Percentiles rank a stretch among this genome's conserved stretches.
Conservation (phyloP, 176 grass and related monocot species). For the Hsuehochloa calcarea region DNA sequence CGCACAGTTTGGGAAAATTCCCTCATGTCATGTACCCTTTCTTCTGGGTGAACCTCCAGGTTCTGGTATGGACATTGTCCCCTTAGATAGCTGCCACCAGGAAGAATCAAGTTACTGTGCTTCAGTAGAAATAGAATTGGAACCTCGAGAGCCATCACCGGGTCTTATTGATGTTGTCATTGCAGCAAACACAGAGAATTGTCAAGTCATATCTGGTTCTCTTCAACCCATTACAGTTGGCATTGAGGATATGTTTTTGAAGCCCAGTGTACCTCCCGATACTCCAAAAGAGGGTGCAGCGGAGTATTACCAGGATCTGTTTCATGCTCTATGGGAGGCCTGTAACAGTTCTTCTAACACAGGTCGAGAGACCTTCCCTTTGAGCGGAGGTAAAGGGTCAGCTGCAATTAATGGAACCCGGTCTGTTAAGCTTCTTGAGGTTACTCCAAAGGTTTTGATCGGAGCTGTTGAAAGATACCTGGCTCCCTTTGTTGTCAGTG, state of each 20-base stretch:
- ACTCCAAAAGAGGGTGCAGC: constrained; percentile 32
- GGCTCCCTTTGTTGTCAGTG: constrained; percentile 65
- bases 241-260: constrained; percentile 95
- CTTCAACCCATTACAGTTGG: constrained; percentile 72
- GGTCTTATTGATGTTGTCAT: constrained; percentile 75
- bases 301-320: constrained; percentile 64
- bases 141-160: constrained; percentile 79
- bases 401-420: constrained; percentile 67
- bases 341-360: constrained; percentile 67
- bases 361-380: constrained; percentile 75
- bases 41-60: constrained; percentile 65
- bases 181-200: constrained; percentile 72
- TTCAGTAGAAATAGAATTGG: constrained; percentile 67
- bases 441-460: constrained; percentile 66
- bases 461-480: constrained; percentile 73
- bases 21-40: constrained; percentile 76
- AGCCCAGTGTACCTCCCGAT: constrained; percentile 52
- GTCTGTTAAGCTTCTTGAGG: constrained; percentile 93
- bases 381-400: constrained; percentile 70
- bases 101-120: constrained; percentile 45
- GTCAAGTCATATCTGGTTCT: constrained; percentile 64
- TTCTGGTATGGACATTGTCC: constrained; percentile 59
- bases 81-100: constrained; percentile 33
- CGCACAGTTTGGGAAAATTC: constrained; percentile 73
- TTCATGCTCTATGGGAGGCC: constrained; percentile 88